Evolutionary conservation across 345 rosid genomes (phyloP).

Genomic region (Boechera stricta): DNA sequence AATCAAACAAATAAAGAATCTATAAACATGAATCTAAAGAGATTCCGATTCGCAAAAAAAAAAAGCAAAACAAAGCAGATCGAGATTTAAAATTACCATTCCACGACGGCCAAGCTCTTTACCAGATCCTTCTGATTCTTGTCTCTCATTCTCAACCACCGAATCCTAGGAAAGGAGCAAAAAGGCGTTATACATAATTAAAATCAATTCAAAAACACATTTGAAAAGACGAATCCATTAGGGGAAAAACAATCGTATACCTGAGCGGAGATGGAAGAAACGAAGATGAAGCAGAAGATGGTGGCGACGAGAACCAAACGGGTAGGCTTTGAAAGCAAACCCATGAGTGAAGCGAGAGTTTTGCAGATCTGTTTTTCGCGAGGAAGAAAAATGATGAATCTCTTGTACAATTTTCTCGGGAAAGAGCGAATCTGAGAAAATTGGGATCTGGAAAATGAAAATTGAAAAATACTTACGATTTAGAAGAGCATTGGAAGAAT

Average conservation of each 20-base stretch:
- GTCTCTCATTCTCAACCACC: constrained; percentile 52
- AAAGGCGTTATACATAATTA: not conserved
- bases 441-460: constrained; percentile 19
- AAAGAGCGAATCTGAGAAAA: constrained; percentile 31
- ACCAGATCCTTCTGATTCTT: constrained; percentile 53
- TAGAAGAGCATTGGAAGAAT: constrained; percentile 33
- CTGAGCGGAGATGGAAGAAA: constrained; percentile 56
- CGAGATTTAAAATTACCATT: constrained; percentile 56
- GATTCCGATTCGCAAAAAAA: constrained; percentile 12
- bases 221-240: constrained; percentile 8
- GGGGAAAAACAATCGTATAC: constrained; percentile 28
- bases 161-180: constrained; percentile 51
- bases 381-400: constrained; percentile 15
- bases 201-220: not conserved
- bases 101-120: constrained; percentile 94
- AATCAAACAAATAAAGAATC: constrained; percentile 16
- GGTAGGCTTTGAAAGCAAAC: constrained; percentile 46
- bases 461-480: not conserved
- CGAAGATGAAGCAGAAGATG: constrained; percentile 41
- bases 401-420: constrained; percentile 2
- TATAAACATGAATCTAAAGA: not conserved
- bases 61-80: constrained; percentile 7
- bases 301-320: constrained; percentile 46
- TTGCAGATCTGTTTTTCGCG: constrained; percentile 20
- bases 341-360: constrained; percentile 46